Conservation (phyloP, 192 early-diverging fungal species). For the Podila epigama region DNA sequence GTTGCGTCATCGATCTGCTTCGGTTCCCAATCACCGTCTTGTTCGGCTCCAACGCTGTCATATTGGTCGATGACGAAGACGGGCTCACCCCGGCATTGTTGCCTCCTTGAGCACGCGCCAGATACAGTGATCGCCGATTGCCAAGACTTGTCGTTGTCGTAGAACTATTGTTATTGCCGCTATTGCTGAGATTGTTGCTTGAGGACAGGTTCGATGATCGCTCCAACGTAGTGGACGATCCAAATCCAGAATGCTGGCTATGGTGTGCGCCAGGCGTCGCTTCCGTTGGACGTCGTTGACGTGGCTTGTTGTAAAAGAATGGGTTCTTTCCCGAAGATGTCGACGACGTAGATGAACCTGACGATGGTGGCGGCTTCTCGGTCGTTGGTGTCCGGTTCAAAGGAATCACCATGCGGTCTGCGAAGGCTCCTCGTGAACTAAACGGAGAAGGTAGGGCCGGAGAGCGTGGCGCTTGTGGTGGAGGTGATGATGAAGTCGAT, state of each 20-base stretch:
- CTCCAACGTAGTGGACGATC: not conserved
- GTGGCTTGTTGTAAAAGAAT: slow-evolving; percentile 35
- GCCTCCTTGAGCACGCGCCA: slow-evolving; percentile 31
- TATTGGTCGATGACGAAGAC: not conserved
- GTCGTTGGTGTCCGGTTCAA: slow-evolving; percentile 27
- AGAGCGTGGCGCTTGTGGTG: too few relatives aligned
- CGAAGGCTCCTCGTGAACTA: not conserved
- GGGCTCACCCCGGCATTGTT: not conserved
- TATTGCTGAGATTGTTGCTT: slow-evolving; percentile 8
- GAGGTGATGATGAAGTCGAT: not conserved
- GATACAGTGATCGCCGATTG: slow-evolving; percentile 23
- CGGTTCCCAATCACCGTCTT: slow-evolving; percentile 12
- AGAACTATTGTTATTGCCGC: too few relatives aligned
- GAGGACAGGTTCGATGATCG: not conserved
- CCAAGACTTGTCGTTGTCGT: slow-evolving; percentile 30
- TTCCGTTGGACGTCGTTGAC: slow-evolving; percentile 27
- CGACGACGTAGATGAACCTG: slow-evolving; percentile 7
- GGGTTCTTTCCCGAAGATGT: slow-evolving; percentile 43
- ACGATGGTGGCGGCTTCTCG: too few relatives aligned
- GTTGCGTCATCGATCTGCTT: slow-evolving; percentile 26
- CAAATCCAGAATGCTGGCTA: not conserved
- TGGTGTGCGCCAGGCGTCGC: not conserved
- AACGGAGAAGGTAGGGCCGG: not conserved
- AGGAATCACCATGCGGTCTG: slow-evolving; percentile 23
- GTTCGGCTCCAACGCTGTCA: slow-evolving; percentile 7